Conservation (phyloP, 2,329 filamentous ascomycete genomes). For the Botrytis cinerea region DNA sequence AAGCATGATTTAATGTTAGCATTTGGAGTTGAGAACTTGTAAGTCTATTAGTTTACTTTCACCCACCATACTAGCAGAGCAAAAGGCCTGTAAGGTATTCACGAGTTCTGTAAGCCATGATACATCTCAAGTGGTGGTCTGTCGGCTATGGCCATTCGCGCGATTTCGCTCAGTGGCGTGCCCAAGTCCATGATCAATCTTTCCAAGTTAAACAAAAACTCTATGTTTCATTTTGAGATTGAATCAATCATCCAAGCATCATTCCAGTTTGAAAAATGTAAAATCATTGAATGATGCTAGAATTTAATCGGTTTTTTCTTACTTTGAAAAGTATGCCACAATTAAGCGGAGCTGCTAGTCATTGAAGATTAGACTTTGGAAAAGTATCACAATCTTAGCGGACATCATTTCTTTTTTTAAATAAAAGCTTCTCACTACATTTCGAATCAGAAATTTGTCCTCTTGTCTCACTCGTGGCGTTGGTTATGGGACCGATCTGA, state of each 20-base stretch:
- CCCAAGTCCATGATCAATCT: neutral
- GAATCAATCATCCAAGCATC: neutral
- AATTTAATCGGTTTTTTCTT: neutral
- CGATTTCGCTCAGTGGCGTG: rapidly evolving
- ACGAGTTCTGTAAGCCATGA: neutral
- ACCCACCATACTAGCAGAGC: neutral
- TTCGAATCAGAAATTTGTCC: rapidly evolving
- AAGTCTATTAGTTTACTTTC: neutral
- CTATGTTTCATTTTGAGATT: neutral
- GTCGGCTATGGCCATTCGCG: neutral
- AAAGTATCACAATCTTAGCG: neutral
- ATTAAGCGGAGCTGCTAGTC: neutral
- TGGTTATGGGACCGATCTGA: neutral
- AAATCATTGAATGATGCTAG: neutral
- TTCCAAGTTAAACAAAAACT: neutral
- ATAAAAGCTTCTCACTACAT: neutral
- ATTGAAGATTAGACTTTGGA: rapidly evolving
- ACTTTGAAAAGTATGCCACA: neutral
- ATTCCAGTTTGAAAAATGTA: neutral
- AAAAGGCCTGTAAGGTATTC: neutral
- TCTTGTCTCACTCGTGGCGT: neutral
- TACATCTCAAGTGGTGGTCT: neutral
- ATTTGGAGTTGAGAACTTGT: conserved; percentile 5
- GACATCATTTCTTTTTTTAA: rapidly evolving
- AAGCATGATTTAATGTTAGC: conserved; percentile 15